Percentiles rank a stretch among this genome's conserved stretches.
phyloP scores from a whole-genome alignment of 306 rosid species.

The Lathyrus aphaca region DNA sequence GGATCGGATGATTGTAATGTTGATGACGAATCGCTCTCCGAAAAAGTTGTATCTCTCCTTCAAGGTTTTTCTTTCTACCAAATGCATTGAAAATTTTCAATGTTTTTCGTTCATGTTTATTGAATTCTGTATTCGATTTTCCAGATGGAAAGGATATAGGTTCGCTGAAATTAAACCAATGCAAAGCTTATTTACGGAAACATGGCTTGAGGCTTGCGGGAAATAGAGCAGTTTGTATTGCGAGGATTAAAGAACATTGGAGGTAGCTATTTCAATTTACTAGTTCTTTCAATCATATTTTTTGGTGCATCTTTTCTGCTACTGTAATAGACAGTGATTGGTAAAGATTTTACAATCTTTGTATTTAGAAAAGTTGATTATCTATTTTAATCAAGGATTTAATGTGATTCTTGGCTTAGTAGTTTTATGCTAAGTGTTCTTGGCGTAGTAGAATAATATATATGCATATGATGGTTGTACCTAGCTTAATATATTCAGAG shows the following conservation, averaged over 20 bases:
- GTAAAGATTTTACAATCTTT: background rate
- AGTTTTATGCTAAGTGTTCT: slow-evolving; percentile 22
- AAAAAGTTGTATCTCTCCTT: slow-evolving; percentile 52
- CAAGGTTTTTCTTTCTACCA: slow-evolving; percentile 46
- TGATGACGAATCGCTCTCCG: slow-evolving; percentile 46
- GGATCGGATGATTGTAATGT: slow-evolving; percentile 18
- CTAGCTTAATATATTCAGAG: background rate
- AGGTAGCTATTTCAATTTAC: slow-evolving; percentile 46
- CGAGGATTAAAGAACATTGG: slow-evolving; percentile 69
- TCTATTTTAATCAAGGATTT: background rate
- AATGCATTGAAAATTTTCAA: slow-evolving; percentile 26
- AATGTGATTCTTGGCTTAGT: background rate
- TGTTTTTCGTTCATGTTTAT: slow-evolving; percentile 7
- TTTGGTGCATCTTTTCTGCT: background rate
- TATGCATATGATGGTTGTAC: background rate
- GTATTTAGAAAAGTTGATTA: slow-evolving; percentile 2
- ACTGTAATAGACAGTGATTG: background rate
- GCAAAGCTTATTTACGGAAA: slow-evolving; percentile 73
- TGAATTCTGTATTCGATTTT: slow-evolving; percentile 16
- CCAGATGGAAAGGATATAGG: slow-evolving; percentile 54
- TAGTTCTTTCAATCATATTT: background rate
- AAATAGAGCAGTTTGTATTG: slow-evolving; percentile 59
- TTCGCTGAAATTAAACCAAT: slow-evolving; percentile 53
- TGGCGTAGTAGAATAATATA: background rate
- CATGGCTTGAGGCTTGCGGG: slow-evolving; percentile 68